Base-by-base conservation (phyloP, 495 filamentous ascomycete genomes). In the Penicillium bialowiezense region DNA sequence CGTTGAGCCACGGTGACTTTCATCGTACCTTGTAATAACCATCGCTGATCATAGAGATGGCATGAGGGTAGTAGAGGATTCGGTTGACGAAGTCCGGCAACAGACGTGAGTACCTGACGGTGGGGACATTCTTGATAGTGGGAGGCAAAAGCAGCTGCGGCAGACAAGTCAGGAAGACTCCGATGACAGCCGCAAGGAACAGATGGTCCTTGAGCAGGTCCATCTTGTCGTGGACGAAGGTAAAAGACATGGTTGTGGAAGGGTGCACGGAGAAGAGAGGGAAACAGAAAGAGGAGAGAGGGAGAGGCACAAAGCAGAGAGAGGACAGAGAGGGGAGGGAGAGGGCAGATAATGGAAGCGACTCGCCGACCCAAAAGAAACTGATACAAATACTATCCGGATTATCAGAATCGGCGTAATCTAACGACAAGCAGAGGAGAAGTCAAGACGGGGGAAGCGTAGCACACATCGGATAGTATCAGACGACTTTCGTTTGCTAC, bases 21-120 rank as follows among this genome's bases (percentile, higher is more conserved):
- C 36, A 42, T 26, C 5, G 12, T 21, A 67, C 66, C 49, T 63
- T 59, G 10, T 55, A 23, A 41, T 71, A 71, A 1, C 65, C 65
- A 18, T 41, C 18, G 20, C 57, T 42, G 19, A 71, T 65, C 46
- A 64, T 49, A 13, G 33, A 44, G 2, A 39, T 44, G 5, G 50
- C 65, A 7, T 51, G 51, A 5, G 56, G 39, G 21, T 63, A 61
- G 50, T 54, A 69, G 6, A 65, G 24, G 10, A 65, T 19, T n/a
- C 65, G 53, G 23, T 71, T 69, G 36, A 67, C 3, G 14, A 59
- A 53, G 28, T 62, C 43, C 1, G 67, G 67, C 3, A 65, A 10
- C 8, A 51, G 62, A 8, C 21, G 18, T 44, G 48, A 29, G n/a
- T 54, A 64, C 17, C 37, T 58, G 36, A 69, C 52, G 2, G 56